These are phyloP conservation scores for Bauhinia variegata DNA, from an alignment of 306 rosid species.

Conservation along the genomic window DNA sequence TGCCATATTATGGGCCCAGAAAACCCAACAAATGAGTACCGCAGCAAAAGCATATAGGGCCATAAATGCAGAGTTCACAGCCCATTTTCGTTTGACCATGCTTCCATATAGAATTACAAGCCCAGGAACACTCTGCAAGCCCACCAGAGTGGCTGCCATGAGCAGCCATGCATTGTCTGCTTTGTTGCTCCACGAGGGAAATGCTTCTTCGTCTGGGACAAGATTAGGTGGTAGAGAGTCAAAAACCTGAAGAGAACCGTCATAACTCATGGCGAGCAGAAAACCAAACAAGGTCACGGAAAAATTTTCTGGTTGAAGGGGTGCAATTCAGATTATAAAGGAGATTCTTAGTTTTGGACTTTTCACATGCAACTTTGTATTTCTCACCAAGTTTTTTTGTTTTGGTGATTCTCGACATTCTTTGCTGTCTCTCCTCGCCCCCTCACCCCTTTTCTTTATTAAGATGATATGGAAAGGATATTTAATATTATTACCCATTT, in stretches of 20 bases:
- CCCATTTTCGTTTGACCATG: conserved; percentile 80
- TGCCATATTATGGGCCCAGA: conserved; percentile 73
- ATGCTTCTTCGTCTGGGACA: conserved; percentile 24
- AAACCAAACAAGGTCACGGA: neutral
- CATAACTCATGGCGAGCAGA: conserved; percentile 34
- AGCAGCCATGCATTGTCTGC: conserved; percentile 81
- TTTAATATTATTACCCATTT: neutral
- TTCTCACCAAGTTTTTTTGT: conserved; percentile 38
- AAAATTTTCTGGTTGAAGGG: conserved; percentile 37
- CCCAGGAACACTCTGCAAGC: conserved; percentile 67
- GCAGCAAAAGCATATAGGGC: conserved; percentile 62
- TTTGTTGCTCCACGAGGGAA: conserved; percentile 64
- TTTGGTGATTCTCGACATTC: conserved; percentile 5
- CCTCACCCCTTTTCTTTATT: too few species aligned
- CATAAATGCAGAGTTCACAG: conserved; percentile 74
- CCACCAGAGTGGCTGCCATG: conserved; percentile 63
- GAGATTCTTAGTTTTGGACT: conserved; percentile 26
- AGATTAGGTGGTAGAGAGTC: neutral
- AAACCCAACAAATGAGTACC: conserved; percentile 71
- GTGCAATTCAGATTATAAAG: conserved; percentile 36
- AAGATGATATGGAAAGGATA: too few species aligned
- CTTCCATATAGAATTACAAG: conserved; percentile 66
- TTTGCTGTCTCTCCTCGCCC: too few species aligned
- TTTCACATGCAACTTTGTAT: conserved; percentile 36
- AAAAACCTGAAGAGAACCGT: neutral